Base-by-base conservation (phyloP, 1,284 basidiomycete genomes). In the Agaricales sp. region DNA sequence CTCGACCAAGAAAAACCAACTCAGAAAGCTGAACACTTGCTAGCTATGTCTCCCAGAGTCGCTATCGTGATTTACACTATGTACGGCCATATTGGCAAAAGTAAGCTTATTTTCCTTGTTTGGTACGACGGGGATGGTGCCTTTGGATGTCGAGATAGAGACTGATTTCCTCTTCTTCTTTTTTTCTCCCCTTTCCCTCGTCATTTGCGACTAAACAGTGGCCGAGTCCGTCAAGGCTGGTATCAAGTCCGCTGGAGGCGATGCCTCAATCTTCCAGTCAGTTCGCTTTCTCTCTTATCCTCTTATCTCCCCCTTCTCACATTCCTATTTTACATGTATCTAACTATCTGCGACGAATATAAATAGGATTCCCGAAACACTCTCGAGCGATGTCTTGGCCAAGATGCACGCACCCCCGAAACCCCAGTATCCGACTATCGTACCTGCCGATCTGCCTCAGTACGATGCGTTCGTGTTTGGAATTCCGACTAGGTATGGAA, bases 91-190 rank as follows among this genome's bases (percentile, higher is more conserved):
- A 66, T 78, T 57, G 67, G 63, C 57, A 66, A 63, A 53, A 20
- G 71, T 74, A 52, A 45, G 70, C 63, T 19, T 37, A n/a, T n/a
- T n/a, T n/a, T n/a, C n/a, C n/a, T n/a, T n/a, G n/a, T n/a, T n/a
- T n/a, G n/a, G 38, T 38, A 25, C 45, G 58, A 45, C n/a, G 19
- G 45, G 59, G 22, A 59, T 43, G 52, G 56, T n/a, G n/a, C n/a
- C n/a, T n/a, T n/a, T n/a, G 64, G 81, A 84, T 96, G 64, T 88
- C 91, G 48, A 86, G 93, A 66, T 65, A 78, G 49, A 77, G 87
- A 57, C 87, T 87, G 69, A 68, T n/a, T n/a, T n/a, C n/a, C n/a
- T n/a, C n/a, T n/a, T n/a, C n/a, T n/a, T n/a, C n/a, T n/a, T n/a
- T n/a, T n/a, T n/a, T n/a, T n/a, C n/a, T n/a, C n/a, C n/a, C n/a